Conservation (phyloP, 2,329 filamentous ascomycete species). For the Nakataea oryzae region DNA sequence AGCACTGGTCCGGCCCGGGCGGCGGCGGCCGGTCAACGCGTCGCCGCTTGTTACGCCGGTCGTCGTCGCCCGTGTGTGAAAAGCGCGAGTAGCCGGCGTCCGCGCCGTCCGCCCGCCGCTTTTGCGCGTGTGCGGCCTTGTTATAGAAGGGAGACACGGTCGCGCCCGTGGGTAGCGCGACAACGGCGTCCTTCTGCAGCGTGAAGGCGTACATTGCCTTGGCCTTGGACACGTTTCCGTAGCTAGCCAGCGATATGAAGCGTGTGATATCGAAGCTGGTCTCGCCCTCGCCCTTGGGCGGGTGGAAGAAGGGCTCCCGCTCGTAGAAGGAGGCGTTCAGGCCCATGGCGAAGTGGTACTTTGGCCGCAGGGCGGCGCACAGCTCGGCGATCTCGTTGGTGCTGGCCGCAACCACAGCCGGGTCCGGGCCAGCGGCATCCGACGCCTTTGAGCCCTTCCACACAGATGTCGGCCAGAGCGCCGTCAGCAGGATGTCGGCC, state of each 20-base stretch:
- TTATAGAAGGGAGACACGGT: slow-evolving; percentile 62
- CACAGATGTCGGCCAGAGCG: slow-evolving; percentile 72
- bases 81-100: slow-evolving; percentile 38
- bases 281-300: slow-evolving; percentile 28
- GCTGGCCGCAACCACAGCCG: slow-evolving; percentile 30
- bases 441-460: slow-evolving; percentile 56
- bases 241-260: slow-evolving; percentile 81
- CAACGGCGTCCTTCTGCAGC: slow-evolving; percentile 52
- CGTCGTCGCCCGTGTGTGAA: slow-evolving; percentile 30
- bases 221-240: slow-evolving; percentile 64
- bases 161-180: slow-evolving; percentile 55
- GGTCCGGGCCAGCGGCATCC: slow-evolving; percentile 39
- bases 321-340: slow-evolving; percentile 64
- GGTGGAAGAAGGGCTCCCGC: slow-evolving; percentile 83
- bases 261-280: slow-evolving; percentile 58
- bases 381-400: slow-evolving; percentile 69
- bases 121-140: slow-evolving; percentile 23
- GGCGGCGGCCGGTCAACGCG: slow-evolving; percentile 38
- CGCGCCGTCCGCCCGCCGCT: slow-evolving; percentile 6
- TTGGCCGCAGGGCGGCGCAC: slow-evolving; percentile 70
- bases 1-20: slow-evolving; percentile 70
- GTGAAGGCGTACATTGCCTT: slow-evolving; percentile 75
- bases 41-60: slow-evolving; percentile 32
- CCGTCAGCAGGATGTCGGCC: slow-evolving; percentile 80
- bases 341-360: slow-evolving; percentile 69